Conservation (phyloP, 1,284 basidiomycete genomes). For the Sporisorium exsertum region DNA sequence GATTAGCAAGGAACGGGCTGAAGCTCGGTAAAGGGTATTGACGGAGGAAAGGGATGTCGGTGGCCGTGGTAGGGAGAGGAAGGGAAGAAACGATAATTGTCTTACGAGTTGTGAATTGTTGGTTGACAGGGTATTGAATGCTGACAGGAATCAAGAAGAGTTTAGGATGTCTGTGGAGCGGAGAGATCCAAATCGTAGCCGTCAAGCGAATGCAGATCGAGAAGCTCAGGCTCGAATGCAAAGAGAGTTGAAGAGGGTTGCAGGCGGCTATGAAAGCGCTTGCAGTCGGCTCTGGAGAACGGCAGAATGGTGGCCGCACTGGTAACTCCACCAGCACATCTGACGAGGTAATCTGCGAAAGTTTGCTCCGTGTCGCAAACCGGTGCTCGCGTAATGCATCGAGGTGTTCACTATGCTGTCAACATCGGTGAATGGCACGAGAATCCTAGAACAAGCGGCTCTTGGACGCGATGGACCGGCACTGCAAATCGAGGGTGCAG, state of each 20-base stretch:
- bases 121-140: no score
- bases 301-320: not conserved
- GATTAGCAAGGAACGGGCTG: no score
- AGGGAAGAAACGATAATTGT: not conserved
- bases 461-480: not conserved
- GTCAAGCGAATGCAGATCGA: not conserved
- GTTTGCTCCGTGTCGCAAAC: conserved; percentile 1
- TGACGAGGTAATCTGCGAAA: not conserved
- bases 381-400: conserved; percentile 5
- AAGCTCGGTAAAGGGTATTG: no score
- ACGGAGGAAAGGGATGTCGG: not conserved
- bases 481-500: not conserved
- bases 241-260: not conserved
- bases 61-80: not conserved
- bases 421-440: not conserved
- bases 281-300: not conserved
- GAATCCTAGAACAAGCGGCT: not conserved
- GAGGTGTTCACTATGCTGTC: not conserved
- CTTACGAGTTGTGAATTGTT: not conserved
- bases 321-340: no score
- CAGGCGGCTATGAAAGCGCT: conserved; percentile 4
- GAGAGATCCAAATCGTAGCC: not conserved
- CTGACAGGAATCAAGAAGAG: not conserved
- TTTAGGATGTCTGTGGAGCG: not conserved
- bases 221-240: not conserved